Conservation (phyloP, 371 early-diverging fungal species). For the Chytridium lagenaria region DNA sequence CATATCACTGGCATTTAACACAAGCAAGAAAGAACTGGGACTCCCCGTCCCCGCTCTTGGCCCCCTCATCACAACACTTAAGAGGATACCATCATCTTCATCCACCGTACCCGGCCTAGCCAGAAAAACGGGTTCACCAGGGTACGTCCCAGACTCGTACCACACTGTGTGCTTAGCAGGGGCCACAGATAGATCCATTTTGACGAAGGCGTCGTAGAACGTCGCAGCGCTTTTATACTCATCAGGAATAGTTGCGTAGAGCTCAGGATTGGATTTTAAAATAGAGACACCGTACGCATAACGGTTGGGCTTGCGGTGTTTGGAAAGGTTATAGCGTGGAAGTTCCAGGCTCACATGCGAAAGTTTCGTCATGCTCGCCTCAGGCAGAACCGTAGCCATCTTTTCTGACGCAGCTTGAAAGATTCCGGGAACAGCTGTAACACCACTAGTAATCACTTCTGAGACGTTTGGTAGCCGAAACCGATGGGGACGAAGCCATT, state of each 20-base stretch:
- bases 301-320: constrained; percentile 60
- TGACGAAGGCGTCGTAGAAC: constrained; percentile 11
- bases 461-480: constrained; percentile 2
- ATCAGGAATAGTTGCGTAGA: not conserved
- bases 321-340: constrained; percentile 69
- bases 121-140: constrained; percentile 78
- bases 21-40: constrained; percentile 64
- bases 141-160: constrained; percentile 64
- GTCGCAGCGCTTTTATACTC: not conserved
- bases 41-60: constrained; percentile 62
- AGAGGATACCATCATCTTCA: constrained; percentile 79
- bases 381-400: not conserved
- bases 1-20: constrained; percentile 71
- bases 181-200: not conserved
- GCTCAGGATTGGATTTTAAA: constrained; percentile 11
- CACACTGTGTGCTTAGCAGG: constrained; percentile 33
- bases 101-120: constrained; percentile 55
- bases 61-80: constrained; percentile 69
- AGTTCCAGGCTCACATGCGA: constrained; percentile 60
- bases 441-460: not conserved
- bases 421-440: not conserved
- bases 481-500: not conserved
- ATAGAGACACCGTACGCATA: constrained; percentile 68
- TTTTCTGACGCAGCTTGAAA: not conserved
- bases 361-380: not conserved